Conservation (phyloP, 345 rosid genomes). For the Geranium rotundifolium region DNA sequence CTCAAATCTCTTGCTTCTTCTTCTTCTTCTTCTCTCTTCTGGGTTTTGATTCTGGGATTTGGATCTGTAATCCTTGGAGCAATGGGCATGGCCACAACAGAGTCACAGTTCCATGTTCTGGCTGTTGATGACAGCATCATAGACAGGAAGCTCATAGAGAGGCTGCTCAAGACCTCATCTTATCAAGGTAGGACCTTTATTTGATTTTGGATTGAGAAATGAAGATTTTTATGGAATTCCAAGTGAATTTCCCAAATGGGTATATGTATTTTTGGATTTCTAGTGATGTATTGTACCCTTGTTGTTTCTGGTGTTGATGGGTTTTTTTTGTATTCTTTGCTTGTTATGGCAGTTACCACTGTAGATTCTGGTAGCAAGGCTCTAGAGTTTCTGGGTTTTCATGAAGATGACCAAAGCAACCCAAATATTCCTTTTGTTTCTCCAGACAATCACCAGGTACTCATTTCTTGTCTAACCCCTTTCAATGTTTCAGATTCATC, state of each 20-base stretch:
- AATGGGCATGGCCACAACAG: conserved; percentile 56
- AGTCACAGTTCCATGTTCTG: conserved; percentile 69
- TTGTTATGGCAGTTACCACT: conserved; percentile 40
- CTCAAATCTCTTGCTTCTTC: background rate
- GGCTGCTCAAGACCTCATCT: conserved; percentile 81
- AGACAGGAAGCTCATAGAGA: conserved; percentile 80
- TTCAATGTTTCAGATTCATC: background rate
- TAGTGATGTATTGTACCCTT: background rate
- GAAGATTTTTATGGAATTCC: background rate
- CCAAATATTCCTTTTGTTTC: conserved; percentile 16
- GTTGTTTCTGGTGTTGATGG: background rate
- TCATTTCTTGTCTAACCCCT: background rate
- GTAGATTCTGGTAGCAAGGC: conserved; percentile 78
- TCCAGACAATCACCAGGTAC: conserved; percentile 29
- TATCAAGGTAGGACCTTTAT: conserved; percentile 48
- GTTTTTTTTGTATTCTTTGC: background rate
- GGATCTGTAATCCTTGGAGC: conserved; percentile 14
- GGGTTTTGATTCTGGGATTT: background rate
- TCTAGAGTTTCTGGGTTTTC: conserved; percentile 51
- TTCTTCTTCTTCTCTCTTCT: conserved; percentile 2
- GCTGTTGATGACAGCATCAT: conserved; percentile 86
- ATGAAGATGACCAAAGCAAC: conserved; percentile 25
- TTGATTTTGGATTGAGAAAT: background rate
- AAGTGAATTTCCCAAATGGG: background rate
- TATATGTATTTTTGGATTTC: background rate